Evolutionary conservation across 2,329 filamentous ascomycete genomes (phyloP).

Genomic region (Grosmannia penicillata): DNA sequence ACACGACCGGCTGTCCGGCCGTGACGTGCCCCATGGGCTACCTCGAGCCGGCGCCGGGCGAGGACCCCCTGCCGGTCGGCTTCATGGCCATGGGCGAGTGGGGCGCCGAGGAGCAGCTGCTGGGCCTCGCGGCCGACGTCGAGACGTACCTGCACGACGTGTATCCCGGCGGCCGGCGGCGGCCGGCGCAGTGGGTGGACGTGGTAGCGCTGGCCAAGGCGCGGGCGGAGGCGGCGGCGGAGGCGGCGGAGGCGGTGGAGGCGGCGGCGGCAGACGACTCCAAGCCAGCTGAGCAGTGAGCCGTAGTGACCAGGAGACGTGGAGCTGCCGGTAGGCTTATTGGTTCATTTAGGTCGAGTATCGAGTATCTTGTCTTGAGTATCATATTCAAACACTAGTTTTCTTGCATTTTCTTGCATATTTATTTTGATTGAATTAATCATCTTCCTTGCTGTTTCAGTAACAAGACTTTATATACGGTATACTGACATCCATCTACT

Average conservation of each 20-base stretch:
- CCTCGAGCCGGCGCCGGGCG: constrained; percentile 36
- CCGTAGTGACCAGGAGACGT: too few relatives aligned
- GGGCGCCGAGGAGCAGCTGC: constrained; percentile 48
- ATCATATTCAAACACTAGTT: too few relatives aligned
- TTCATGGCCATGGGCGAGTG: constrained; percentile 52
- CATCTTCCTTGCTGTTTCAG: too few relatives aligned
- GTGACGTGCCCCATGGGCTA: constrained; percentile 66
- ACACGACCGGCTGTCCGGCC: constrained; percentile 65
- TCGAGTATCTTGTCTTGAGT: too few relatives aligned
- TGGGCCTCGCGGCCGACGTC: constrained; percentile 42
- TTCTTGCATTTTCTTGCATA: too few relatives aligned
- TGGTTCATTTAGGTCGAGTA: too few relatives aligned
- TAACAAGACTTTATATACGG: too few relatives aligned
- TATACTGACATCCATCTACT: too few relatives aligned
- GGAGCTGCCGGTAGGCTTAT: too few relatives aligned
- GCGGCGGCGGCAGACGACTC: neutral
- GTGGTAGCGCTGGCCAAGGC: constrained; percentile 25
- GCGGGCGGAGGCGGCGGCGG: neutral
- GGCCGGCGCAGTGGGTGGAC: constrained; percentile 43
- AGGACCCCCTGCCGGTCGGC: constrained; percentile 45
- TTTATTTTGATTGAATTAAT: too few relatives aligned
- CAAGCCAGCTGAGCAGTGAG: too few relatives aligned
- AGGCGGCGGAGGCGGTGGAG: neutral
- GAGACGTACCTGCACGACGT: constrained; percentile 36
- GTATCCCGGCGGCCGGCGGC: constrained; percentile 31